phyloP scores from a whole-genome alignment of 139 green algal species.

The Astrephomene gubernaculifera region DNA sequence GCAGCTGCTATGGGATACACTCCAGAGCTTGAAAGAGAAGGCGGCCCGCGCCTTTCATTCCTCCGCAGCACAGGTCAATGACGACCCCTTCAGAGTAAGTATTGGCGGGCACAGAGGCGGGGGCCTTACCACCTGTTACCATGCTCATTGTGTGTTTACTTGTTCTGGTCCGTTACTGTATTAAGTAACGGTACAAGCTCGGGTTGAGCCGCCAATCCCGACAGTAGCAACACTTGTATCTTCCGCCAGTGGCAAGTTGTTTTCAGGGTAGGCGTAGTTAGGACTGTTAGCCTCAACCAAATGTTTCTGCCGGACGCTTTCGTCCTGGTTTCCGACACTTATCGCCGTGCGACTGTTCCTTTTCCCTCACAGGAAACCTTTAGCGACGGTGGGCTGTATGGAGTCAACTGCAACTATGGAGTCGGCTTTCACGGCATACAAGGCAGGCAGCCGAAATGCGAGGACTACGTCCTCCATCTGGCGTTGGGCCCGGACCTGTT shows the following conservation, averaged over 20 bases:
- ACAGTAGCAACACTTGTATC: no score
- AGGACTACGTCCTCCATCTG: constrained; percentile 37
- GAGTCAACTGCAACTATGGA: constrained; percentile 16
- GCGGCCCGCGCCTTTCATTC: not conserved
- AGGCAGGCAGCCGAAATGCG: constrained; percentile 4
- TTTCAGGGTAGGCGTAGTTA: no score
- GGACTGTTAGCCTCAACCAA: no score
- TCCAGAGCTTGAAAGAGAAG: constrained; percentile 15
- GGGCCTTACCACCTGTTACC: no score
- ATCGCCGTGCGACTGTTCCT: no score
- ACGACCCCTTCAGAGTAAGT: constrained; percentile 20
- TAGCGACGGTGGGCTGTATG: constrained; percentile 15
- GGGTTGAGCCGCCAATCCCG: no score
- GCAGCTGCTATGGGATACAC: not conserved
- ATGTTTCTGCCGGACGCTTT: no score
- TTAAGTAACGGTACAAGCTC: no score
- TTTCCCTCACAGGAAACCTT: constrained; percentile 1
- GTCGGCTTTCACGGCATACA: constrained; percentile 23
- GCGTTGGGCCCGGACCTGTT: constrained; percentile 32
- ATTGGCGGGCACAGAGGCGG: constrained; percentile 7
- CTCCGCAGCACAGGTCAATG: not conserved
- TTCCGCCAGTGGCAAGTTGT: no score
- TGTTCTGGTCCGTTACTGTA: no score
- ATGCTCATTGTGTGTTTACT: no score
- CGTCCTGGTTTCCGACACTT: no score